Conservation (phyloP, 1,284 basidiomycete species). For the Apiotrichum veenhuisii region DNA sequence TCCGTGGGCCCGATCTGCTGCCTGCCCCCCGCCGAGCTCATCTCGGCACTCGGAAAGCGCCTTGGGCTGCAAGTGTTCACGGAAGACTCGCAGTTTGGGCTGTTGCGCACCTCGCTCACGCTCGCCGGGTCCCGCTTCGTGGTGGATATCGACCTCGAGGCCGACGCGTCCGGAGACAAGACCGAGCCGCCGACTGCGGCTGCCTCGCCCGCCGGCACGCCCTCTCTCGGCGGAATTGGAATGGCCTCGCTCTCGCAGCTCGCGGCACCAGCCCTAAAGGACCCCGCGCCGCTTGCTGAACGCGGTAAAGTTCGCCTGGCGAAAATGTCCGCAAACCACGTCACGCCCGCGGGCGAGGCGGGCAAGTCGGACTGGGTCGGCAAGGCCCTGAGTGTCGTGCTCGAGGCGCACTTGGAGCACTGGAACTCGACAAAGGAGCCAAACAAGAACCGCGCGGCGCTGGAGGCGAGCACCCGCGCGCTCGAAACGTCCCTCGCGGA, state of each 20-base stretch:
- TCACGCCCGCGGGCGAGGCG: conserved; percentile 24
- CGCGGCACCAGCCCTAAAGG: neutral
- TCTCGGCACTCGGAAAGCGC: conserved; percentile 27
- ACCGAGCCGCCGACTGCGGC: conserved; percentile 12
- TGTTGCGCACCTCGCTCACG: conserved; percentile 35
- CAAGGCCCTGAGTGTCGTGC: conserved; percentile 11
- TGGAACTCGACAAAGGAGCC: conserved; percentile 34
- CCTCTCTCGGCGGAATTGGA: neutral
- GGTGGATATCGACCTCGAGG: conserved; percentile 43
- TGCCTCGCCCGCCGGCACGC: neutral
- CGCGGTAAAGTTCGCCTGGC: conserved; percentile 28
- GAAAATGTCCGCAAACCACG: conserved; percentile 38
- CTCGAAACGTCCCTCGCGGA: conserved; percentile 32
- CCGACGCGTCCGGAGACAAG: conserved; percentile 28
- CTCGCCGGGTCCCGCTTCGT: conserved; percentile 42
- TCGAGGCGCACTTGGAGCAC: conserved; percentile 29
- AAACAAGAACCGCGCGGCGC: conserved; percentile 12
- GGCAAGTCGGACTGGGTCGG: conserved; percentile 35
- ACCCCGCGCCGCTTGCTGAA: neutral
- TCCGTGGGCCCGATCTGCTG: conserved; percentile 17
- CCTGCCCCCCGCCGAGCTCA: conserved; percentile 29
- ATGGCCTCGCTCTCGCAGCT: neutral
- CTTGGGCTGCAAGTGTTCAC: conserved; percentile 38
- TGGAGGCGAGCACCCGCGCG: conserved; percentile 14
- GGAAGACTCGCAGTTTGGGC: conserved; percentile 45